These are phyloP conservation scores for Cladorrhinum samala DNA, from an alignment of 495 filamentous ascomycete genomes.

Conservation along the genomic window DNA sequence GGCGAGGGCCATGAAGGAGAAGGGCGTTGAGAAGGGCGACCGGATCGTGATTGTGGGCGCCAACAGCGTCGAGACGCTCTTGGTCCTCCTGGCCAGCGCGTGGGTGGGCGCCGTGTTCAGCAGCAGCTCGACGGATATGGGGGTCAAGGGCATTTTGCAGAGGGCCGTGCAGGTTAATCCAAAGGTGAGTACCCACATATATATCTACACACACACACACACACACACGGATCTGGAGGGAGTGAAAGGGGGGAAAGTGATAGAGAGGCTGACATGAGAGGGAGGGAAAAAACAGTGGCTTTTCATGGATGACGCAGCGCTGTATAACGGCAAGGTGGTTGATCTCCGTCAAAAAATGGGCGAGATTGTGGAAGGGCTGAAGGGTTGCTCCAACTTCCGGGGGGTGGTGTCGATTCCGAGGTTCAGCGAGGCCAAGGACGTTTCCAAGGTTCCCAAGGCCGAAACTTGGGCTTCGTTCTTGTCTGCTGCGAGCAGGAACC, in stretches of 20 bases:
- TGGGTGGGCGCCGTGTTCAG: slow-evolving; percentile 67
- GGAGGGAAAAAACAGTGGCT: slow-evolving; percentile 48
- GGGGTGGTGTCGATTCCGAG: slow-evolving; percentile 62
- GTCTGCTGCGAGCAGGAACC: slow-evolving; percentile 27
- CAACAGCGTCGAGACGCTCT: slow-evolving; percentile 67
- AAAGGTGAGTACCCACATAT: slow-evolving; percentile 26
- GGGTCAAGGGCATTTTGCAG: slow-evolving; percentile 68
- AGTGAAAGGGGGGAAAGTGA: too few relatives aligned
- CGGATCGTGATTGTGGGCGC: slow-evolving; percentile 63
- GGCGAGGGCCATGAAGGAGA: slow-evolving; percentile 55
- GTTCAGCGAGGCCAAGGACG: slow-evolving; percentile 54
- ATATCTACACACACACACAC: background rate
- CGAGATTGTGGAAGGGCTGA: slow-evolving; percentile 57
- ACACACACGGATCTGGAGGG: background rate
- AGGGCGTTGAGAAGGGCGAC: slow-evolving; percentile 62
- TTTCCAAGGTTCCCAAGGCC: slow-evolving; percentile 48
- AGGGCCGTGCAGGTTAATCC: slow-evolving; percentile 66
- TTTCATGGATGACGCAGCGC: slow-evolving; percentile 70
- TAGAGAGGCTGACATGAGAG: background rate
- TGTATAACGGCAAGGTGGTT: slow-evolving; percentile 72
- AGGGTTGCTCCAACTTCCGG: slow-evolving; percentile 50
- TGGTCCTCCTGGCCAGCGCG: slow-evolving; percentile 57
- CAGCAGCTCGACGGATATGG: slow-evolving; percentile 72
- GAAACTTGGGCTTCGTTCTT: slow-evolving; percentile 52
- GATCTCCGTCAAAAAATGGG: slow-evolving; percentile 67